These are phyloP conservation scores for Tuber aestivum DNA, from an alignment of 495 filamentous ascomycete genomes.

Conservation along the genomic window DNA sequence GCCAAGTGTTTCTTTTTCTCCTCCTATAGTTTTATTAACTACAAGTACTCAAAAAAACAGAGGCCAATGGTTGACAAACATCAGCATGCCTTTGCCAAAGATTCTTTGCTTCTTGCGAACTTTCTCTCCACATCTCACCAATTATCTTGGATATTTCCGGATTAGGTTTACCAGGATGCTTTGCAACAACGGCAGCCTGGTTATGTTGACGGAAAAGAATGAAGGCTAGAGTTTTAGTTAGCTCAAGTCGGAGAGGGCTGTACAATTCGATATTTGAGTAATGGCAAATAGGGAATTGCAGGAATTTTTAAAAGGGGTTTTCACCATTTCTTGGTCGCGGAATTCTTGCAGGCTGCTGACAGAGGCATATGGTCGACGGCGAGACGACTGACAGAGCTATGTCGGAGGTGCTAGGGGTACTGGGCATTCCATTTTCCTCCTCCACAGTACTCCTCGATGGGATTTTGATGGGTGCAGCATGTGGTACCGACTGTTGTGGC, in stretches of 20 bases:
- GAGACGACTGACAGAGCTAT: constrained; percentile 34
- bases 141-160: constrained; percentile 98
- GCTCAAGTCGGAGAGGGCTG: constrained; percentile 17
- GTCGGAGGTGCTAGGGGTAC: constrained; percentile 32
- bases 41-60: neutral
- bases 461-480: constrained; percentile 16
- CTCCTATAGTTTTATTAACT: constrained; percentile 51
- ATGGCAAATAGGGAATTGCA: constrained; percentile 21
- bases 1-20: constrained; percentile 86
- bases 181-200: constrained; percentile 70
- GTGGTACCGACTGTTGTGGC: constrained; percentile 13
- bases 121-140: constrained; percentile 80
- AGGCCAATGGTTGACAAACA: constrained; percentile 46
- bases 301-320: constrained; percentile 44
- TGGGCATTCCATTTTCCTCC: constrained; percentile 20
- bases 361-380: constrained; percentile 67
- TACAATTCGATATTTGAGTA: constrained; percentile 13
- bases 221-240: constrained; percentile 60
- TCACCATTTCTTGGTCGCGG: constrained; percentile 91
- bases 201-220: constrained; percentile 95
- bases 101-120: constrained; percentile 67
- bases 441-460: constrained; percentile 18
- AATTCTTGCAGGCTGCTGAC: constrained; percentile 87
- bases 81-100: constrained; percentile 88
- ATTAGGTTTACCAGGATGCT: constrained; percentile 85